Conservation (phyloP, 2,329 filamentous ascomycete genomes). For the Pseudocercospora eumusae region DNA sequence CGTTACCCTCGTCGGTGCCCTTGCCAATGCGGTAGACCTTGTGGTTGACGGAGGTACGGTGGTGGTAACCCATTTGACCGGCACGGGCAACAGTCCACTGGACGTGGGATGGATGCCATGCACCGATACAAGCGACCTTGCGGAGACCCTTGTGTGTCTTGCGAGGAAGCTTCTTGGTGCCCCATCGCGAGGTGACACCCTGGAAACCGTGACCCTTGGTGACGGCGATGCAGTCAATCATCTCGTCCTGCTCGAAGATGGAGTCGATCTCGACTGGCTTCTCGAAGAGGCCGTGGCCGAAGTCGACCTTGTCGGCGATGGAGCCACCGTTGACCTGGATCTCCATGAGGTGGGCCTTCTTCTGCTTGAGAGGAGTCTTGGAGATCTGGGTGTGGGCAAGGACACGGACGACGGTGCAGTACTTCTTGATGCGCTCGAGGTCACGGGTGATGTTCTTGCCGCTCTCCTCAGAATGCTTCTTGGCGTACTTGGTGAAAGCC, state of each 20-base stretch:
- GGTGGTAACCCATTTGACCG: slow-evolving; percentile 99
- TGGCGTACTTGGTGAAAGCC: slow-evolving; percentile 99
- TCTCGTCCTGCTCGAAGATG: slow-evolving; percentile 99
- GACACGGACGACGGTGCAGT: slow-evolving; percentile 98
- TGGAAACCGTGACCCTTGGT: slow-evolving; percentile 99
- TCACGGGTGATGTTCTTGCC: slow-evolving; percentile 91
- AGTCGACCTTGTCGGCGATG: slow-evolving; percentile 94
- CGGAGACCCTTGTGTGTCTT: slow-evolving; percentile 99
- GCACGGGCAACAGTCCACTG: slow-evolving; percentile 99
- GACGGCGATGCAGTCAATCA: slow-evolving; percentile 98
- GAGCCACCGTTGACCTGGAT: slow-evolving; percentile 99
- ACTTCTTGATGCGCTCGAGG: slow-evolving; percentile 99
- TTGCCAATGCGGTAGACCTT: slow-evolving; percentile 99
- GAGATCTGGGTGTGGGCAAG: slow-evolving; percentile 99
- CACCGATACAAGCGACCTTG: slow-evolving; percentile 99
- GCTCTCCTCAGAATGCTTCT: slow-evolving; percentile 96
- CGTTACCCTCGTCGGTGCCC: slow-evolving; percentile 86
- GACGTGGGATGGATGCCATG: slow-evolving; percentile 99
- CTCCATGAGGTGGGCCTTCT: slow-evolving; percentile 99
- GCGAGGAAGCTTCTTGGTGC: slow-evolving; percentile 99
- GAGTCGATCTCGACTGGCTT: slow-evolving; percentile 91
- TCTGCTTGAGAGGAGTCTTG: slow-evolving; percentile 99
- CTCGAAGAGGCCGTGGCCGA: slow-evolving; percentile 95
- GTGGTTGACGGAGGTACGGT: slow-evolving; percentile 99
- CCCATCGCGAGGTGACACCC: slow-evolving; percentile 97